A percentile compares a stretch with the other conserved stretches of the same genome.
Evolutionary conservation across 2,329 filamentous ascomycete genomes (phyloP).

Genomic region (Pseudodiploospora longispora): DNA sequence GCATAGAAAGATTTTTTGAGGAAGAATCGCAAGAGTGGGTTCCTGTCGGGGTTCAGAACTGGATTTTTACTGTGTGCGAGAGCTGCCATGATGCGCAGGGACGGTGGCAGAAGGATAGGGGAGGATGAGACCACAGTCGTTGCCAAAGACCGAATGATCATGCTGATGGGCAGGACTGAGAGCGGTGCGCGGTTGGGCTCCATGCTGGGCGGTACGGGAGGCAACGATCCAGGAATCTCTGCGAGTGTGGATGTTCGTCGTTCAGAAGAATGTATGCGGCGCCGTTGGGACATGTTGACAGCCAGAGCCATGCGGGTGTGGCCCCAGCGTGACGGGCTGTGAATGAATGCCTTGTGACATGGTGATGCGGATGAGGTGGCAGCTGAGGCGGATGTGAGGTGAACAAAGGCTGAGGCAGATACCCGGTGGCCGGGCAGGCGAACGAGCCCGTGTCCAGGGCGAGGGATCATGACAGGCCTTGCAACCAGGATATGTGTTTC

Average conservation of each 20-base stretch:
- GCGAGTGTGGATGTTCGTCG: conserved; percentile 26
- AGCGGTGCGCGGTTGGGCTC: conserved; percentile 38
- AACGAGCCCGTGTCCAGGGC: conserved; percentile 14
- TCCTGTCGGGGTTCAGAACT: conserved; percentile 66
- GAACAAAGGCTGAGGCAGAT: conserved; percentile 2
- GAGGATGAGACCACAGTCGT: conserved; percentile 66
- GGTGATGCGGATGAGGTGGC: conserved; percentile 4
- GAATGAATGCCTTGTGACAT: conserved; percentile 10
- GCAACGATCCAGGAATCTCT: conserved; percentile 23
- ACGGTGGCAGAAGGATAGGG: conserved; percentile 59
- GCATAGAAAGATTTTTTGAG: conserved; percentile 81
- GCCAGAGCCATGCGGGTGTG: not conserved
- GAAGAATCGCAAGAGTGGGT: conserved; percentile 59
- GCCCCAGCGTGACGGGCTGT: not conserved
- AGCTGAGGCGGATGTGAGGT: conserved; percentile 6
- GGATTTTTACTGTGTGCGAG: conserved; percentile 62
- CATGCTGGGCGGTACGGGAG: conserved; percentile 16
- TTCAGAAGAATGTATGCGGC: conserved; percentile 29
- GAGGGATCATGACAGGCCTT: conserved; percentile 15
- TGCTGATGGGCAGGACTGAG: conserved; percentile 57
- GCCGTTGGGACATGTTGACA: conserved; percentile 10
- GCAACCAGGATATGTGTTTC: no score
- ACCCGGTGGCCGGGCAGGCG: conserved; percentile 12
- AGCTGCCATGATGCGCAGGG: conserved; percentile 56
- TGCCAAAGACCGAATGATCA: conserved; percentile 60